Evolutionary conservation across 192 early-diverging fungal species (phyloP).

Genomic region (Rhizophagus sp.): DNA sequence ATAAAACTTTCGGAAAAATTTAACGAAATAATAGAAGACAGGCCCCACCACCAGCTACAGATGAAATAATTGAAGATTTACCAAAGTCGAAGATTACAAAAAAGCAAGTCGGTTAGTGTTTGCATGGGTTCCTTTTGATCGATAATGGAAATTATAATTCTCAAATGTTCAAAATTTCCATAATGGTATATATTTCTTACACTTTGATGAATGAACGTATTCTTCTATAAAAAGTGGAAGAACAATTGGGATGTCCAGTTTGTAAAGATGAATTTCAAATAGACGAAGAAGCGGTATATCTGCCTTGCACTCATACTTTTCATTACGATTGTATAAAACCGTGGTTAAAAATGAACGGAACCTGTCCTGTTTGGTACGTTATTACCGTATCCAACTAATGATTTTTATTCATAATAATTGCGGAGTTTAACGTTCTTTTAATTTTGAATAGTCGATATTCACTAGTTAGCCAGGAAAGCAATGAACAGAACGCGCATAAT

Average conservation of each 20-base stretch:
- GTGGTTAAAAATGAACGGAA: conserved; percentile 93
- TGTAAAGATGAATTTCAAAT: conserved; percentile 87
- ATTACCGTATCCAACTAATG: not conserved
- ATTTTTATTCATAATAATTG: not conserved
- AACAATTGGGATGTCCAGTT: conserved; percentile 78
- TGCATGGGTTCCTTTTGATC: not conserved
- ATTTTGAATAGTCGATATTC: conserved; percentile 29
- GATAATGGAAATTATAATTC: not conserved
- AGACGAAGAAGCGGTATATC: conserved; percentile 62
- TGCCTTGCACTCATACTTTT: conserved; percentile 89
- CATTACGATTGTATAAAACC: conserved; percentile 86
- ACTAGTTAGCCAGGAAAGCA: not conserved
- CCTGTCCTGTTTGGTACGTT: conserved; percentile 85
- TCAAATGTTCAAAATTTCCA: not conserved
- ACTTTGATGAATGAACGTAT: not conserved
- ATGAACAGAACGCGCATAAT: conserved; percentile 6
- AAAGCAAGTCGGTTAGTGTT: conserved; percentile 51
- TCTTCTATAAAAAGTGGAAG: conserved; percentile 35
- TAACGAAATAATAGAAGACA: conserved; percentile 46
- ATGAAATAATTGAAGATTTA: conserved; percentile 71
- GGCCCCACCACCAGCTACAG: conserved; percentile 80
- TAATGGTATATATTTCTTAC: not conserved
- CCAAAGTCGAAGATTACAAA: conserved; percentile 51
- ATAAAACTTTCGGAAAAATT: not conserved
- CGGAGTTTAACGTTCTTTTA: not conserved